Percentiles rank a stretch among this genome's conserved stretches.
These are phyloP conservation scores for Blastobotrys raffinosifermentans DNA, from an alignment of 1,139 yeast species.

Conservation along the genomic window DNA sequence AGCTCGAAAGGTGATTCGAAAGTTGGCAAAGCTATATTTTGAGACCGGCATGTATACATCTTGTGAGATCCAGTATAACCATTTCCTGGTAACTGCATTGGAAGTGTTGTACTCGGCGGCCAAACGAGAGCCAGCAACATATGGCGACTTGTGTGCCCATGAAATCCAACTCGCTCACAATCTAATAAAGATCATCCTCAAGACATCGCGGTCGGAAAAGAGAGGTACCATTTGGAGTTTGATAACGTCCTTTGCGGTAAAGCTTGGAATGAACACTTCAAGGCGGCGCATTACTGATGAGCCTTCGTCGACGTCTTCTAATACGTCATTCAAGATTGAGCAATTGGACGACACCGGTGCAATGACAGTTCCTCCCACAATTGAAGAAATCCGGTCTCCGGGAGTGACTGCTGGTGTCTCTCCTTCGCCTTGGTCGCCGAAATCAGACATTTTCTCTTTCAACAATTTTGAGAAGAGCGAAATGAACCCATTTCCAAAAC, in stretches of 20 bases:
- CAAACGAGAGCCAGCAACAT: conserved; percentile 14
- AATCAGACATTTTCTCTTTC: conserved; percentile 2
- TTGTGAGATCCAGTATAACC: conserved; percentile 26
- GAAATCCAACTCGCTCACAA: conserved; percentile 18
- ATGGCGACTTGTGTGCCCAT: conserved; percentile 12
- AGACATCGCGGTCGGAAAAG: conserved; percentile 11
- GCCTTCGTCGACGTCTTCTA: background rate
- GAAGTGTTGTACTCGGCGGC: conserved; percentile 25
- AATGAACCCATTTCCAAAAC: background rate
- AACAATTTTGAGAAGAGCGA: background rate
- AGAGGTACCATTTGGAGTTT: conserved; percentile 20
- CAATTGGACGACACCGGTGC: too few species aligned
- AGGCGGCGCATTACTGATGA: background rate
- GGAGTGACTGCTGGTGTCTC: too few species aligned
- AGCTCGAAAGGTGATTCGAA: conserved; percentile 24
- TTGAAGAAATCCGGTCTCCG: too few species aligned
- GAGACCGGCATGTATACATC: conserved; percentile 20
- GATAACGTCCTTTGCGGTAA: conserved; percentile 18
- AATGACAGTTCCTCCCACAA: too few species aligned
- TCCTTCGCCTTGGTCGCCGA: too few species aligned
- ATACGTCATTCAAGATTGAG: background rate
- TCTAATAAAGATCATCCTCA: conserved; percentile 15
- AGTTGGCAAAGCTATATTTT: conserved; percentile 20
- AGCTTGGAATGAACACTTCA: conserved; percentile 14
- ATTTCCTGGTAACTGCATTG: conserved; percentile 24